Evolutionary conservation across 805 yeast species (phyloP).

Genomic region (Metschnikowia gruessii): DNA sequence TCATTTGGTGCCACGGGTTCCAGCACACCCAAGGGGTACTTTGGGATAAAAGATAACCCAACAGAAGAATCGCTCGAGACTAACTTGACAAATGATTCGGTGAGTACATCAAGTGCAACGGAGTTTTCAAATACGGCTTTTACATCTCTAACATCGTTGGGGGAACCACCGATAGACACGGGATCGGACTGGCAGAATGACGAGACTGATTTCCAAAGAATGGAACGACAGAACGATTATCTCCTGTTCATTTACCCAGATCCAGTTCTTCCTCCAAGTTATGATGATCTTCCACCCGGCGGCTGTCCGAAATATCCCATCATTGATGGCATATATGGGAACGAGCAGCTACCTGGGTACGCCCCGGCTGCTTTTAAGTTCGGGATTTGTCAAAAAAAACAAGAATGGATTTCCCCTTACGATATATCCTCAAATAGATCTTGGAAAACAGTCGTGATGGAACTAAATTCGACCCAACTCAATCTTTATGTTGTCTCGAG

Average conservation of each 20-base stretch:
- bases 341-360: conserved; percentile 60
- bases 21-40: background rate
- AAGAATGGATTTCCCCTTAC: conserved; percentile 77
- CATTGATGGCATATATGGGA: conserved; percentile 1
- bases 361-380: conserved; percentile 61
- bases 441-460: conserved; percentile 71
- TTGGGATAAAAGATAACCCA: background rate
- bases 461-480: conserved; percentile 82
- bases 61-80: background rate
- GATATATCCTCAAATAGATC: conserved; percentile 61
- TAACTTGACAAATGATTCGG: background rate
- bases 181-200: background rate
- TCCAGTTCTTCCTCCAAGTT: conserved; percentile 40
- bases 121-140: background rate
- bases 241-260: conserved; percentile 36
- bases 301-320: conserved; percentile 43
- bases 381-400: conserved; percentile 58
- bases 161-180: background rate
- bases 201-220: background rate
- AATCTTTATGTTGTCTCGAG: conserved; percentile 55
- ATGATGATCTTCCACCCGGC: conserved; percentile 40
- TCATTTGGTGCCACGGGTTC: background rate
- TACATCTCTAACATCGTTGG: background rate
- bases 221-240: conserved; percentile 13
- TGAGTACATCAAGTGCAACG: background rate